phyloP scores from a whole-genome alignment of 768 basidiomycete genomes.

The Lyophyllum shimeji region DNA sequence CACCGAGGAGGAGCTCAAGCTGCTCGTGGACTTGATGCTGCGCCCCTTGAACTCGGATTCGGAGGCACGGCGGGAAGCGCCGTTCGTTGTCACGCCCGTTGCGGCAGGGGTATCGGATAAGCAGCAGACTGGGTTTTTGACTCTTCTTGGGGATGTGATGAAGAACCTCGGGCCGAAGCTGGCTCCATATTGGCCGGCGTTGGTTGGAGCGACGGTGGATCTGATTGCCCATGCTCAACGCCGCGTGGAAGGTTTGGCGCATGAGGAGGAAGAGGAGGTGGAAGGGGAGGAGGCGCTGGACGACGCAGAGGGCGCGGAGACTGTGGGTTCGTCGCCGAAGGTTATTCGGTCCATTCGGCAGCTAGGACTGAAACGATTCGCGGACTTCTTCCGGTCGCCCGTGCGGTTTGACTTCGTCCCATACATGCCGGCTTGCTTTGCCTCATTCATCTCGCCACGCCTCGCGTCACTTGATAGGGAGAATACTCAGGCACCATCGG shows the following conservation, averaged over 20 bases:
- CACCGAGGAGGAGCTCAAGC: conserved; percentile 65
- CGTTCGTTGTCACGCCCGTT: conserved; percentile 28
- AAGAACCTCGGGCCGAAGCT: conserved; percentile 78
- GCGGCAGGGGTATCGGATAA: conserved; percentile 42
- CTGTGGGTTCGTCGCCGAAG: conserved; percentile 32
- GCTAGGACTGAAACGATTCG: conserved; percentile 79
- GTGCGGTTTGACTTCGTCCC: conserved; percentile 73
- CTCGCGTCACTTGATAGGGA: conserved; percentile 72
- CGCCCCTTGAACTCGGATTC: conserved; percentile 54
- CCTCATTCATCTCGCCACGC: conserved; percentile 78
- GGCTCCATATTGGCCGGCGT: conserved; percentile 66
- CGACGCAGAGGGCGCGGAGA: conserved; percentile 34
- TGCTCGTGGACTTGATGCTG: conserved; percentile 88
- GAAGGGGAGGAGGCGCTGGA: conserved; percentile 34
- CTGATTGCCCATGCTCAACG: conserved; percentile 66
- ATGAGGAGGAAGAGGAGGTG: conserved; percentile 29
- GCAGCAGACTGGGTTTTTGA: conserved; percentile 84
- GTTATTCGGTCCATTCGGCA: conserved; percentile 70
- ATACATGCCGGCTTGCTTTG: conserved; percentile 68
- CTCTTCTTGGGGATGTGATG: conserved; percentile 80
- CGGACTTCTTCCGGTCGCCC: conserved; percentile 82
- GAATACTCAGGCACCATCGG: conserved; percentile 90
- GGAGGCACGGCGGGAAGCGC: conserved; percentile 20
- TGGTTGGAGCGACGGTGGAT: conserved; percentile 69
- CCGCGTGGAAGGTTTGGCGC: conserved; percentile 36